phyloP scores from a whole-genome alignment of 2,329 filamentous ascomycete genomes.

The Ampelomyces quisqualis region DNA sequence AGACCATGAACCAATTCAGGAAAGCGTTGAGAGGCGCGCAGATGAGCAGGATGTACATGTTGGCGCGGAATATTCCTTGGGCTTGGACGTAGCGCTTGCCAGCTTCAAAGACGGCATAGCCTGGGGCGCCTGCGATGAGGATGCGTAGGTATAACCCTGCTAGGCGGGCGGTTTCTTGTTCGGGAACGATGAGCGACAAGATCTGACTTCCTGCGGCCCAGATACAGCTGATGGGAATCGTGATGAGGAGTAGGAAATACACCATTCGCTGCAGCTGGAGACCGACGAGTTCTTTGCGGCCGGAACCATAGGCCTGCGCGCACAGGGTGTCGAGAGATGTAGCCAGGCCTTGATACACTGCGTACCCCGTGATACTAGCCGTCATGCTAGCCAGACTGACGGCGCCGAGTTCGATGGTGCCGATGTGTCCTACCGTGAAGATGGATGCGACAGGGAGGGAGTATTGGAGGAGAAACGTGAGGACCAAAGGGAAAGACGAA shows the following conservation, averaged over 20 bases:
- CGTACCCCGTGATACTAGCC: slow-evolving; percentile 52
- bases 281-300: slow-evolving; percentile 84
- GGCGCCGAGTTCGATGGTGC: slow-evolving; percentile 51
- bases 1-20: slow-evolving; percentile 80
- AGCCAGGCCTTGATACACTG: slow-evolving; percentile 64
- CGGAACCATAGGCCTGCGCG: slow-evolving; percentile 89
- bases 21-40: slow-evolving; percentile 79
- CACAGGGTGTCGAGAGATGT: slow-evolving; percentile 92
- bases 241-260: slow-evolving; percentile 71
- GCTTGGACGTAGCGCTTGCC: slow-evolving; percentile 87
- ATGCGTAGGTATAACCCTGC: slow-evolving; percentile 78
- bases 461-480: slow-evolving; percentile 54
- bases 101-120: slow-evolving; percentile 73
- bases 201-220: slow-evolving; percentile 70
- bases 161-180: slow-evolving; percentile 67
- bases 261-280: slow-evolving; percentile 81
- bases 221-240: slow-evolving; percentile 68
- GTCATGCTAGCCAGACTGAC: slow-evolving; percentile 53
- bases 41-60: slow-evolving; percentile 78
- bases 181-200: slow-evolving; percentile 66
- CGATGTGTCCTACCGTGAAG: slow-evolving; percentile 54
- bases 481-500: slow-evolving; percentile 47
- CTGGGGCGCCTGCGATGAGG: slow-evolving; percentile 69
- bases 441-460: slow-evolving; percentile 50
- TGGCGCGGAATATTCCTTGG: slow-evolving; percentile 80